Conservation (phyloP, 768 basidiomycete species). For the Suillus tomentosus region DNA sequence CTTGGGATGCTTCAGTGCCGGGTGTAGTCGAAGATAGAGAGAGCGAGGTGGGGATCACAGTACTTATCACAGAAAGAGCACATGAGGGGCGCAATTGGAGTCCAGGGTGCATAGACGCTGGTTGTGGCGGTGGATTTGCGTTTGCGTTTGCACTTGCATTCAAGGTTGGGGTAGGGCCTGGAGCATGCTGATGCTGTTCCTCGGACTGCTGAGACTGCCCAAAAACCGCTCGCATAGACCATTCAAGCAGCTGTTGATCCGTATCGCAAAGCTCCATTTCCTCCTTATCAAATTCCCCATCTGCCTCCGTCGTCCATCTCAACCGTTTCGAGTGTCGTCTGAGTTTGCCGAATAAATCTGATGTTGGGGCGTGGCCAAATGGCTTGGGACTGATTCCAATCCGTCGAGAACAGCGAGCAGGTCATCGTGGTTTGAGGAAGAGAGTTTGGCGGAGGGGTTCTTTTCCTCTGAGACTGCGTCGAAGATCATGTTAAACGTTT, state of each 20-base stretch:
- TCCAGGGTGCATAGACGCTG: slow-evolving; percentile 37
- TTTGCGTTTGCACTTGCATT: neutral
- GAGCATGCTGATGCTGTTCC: slow-evolving; percentile 5
- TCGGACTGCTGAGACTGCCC: slow-evolving; percentile 47
- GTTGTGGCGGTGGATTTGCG: slow-evolving; percentile 14
- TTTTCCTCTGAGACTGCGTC: slow-evolving; percentile 46
- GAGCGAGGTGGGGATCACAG: slow-evolving; percentile 75
- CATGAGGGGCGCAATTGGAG: slow-evolving; percentile 73
- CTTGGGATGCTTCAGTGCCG: slow-evolving; percentile 72
- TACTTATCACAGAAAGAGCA: slow-evolving; percentile 76
- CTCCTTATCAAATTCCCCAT: slow-evolving; percentile 70
- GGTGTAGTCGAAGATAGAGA: slow-evolving; percentile 84
- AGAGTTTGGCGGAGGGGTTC: slow-evolving; percentile 15
- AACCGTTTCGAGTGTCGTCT: slow-evolving; percentile 52
- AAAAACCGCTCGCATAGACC: slow-evolving; percentile 73
- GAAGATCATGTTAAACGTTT: slow-evolving; percentile 76
- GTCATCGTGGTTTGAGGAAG: neutral
- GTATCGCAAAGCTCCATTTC: slow-evolving; percentile 69
- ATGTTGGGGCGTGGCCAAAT: slow-evolving; percentile 28
- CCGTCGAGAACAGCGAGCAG: neutral
- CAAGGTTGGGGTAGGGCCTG: neutral
- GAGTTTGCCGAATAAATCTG: slow-evolving; percentile 58
- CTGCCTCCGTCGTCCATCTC: slow-evolving; percentile 52
- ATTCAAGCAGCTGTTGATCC: slow-evolving; percentile 71
- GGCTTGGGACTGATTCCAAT: slow-evolving; percentile 24